These are phyloP conservation scores for Microbotryomycetes sp. DNA, from an alignment of 1,284 basidiomycete genomes.

Conservation along the genomic window DNA sequence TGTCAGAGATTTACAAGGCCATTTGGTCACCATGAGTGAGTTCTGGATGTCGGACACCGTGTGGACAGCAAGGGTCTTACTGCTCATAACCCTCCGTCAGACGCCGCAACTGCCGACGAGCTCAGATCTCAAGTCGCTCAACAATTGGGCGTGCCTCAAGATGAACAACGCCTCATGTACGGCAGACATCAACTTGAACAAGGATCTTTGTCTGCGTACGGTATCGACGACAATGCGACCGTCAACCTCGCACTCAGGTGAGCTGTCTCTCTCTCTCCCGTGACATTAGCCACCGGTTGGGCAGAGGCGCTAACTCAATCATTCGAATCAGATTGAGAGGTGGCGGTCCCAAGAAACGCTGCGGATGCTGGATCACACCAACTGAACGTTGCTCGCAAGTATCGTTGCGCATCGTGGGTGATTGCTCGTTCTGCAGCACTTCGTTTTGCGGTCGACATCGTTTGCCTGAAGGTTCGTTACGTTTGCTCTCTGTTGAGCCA, in stretches of 20 bases:
- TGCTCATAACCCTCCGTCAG: slow-evolving; percentile 2
- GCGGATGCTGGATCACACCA: slow-evolving; percentile 17
- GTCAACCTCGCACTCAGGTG: slow-evolving; percentile 12
- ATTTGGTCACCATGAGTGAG: slow-evolving; percentile 7
- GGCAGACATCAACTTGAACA: slow-evolving; percentile 15
- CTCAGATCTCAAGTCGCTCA: slow-evolving; percentile 23
- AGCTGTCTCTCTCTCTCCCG: not conserved
- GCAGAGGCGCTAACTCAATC: not conserved
- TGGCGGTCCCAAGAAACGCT: slow-evolving; percentile 32
- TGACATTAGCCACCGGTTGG: not conserved
- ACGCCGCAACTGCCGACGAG: slow-evolving; percentile 14
- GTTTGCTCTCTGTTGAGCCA: not conserved
- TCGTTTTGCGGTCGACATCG: slow-evolving; percentile 59
- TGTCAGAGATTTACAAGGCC: slow-evolving; percentile 15
- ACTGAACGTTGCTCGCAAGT: slow-evolving; percentile 61
- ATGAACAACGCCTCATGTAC: slow-evolving; percentile 29
- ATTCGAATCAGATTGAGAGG: slow-evolving; percentile 11
- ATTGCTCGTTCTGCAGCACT: slow-evolving; percentile 66
- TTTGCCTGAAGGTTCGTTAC: slow-evolving; percentile 50
- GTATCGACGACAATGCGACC: slow-evolving; percentile 13
- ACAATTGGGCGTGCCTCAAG: slow-evolving; percentile 19
- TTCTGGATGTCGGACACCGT: too few species aligned
- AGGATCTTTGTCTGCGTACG: slow-evolving; percentile 9
- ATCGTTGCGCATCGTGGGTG: slow-evolving; percentile 68
- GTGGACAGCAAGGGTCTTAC: too few species aligned